Conservation (phyloP, 495 filamentous ascomycete species). For the Pseudotulostoma volvatum region DNA sequence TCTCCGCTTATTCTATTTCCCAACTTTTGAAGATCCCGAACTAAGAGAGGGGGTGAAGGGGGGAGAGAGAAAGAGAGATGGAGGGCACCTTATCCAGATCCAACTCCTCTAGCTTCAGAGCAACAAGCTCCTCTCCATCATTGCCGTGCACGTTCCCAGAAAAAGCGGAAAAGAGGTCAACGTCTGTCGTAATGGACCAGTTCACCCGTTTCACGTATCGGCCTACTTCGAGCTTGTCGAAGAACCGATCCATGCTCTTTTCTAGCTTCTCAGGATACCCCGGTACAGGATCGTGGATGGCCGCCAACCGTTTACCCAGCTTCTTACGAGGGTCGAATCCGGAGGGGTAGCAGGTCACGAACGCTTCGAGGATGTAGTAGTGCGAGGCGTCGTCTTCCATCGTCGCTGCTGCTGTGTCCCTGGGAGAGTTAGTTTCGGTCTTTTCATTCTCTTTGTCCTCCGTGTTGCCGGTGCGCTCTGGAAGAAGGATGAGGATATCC, state of each 20-base stretch:
- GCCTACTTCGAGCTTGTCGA: constrained; percentile 30
- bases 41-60: constrained; percentile 1
- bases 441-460: not conserved
- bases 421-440: too few relatives aligned
- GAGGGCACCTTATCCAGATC: constrained; percentile 30
- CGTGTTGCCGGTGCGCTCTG: constrained; percentile 13
- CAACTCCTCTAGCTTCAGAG: constrained; percentile 25
- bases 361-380: constrained; percentile 47
- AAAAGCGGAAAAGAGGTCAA: constrained; percentile 37
- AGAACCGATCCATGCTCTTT: constrained; percentile 64
- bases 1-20: not conserved
- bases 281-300: constrained; percentile 57
- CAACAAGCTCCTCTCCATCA: constrained; percentile 25
- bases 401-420: constrained; percentile 7
- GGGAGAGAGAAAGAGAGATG: not conserved
- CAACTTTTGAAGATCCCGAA: not conserved
- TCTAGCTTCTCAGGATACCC: constrained; percentile 54
- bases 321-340: constrained; percentile 54
- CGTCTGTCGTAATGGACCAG: constrained; percentile 48
- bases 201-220: constrained; percentile 27
- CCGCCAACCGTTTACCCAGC: constrained; percentile 41
- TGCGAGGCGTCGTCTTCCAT: constrained; percentile 12
- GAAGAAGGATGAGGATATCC: constrained; percentile 61
- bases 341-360: constrained; percentile 52
- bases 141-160: constrained; percentile 20